phyloP scores from a whole-genome alignment of 1,139 yeast genomes.

The Suhomyces maxii region DNA sequence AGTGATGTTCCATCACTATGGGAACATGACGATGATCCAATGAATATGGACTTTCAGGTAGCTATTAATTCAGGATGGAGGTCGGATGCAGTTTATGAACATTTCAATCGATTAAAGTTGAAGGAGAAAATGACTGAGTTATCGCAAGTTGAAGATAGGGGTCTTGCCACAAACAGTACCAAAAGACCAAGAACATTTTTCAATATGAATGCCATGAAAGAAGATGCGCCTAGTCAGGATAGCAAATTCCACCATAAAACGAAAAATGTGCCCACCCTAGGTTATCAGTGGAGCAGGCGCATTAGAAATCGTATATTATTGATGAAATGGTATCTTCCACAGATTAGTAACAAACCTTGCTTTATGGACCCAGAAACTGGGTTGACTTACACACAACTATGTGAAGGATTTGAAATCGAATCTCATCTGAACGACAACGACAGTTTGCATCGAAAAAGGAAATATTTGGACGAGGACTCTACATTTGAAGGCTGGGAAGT shows the following conservation, averaged over 20 bases:
- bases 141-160: no score
- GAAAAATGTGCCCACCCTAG: slow-evolving; percentile 39
- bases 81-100: slow-evolving; percentile 27
- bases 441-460: slow-evolving; percentile 1
- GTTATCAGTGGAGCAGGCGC: slow-evolving; percentile 42
- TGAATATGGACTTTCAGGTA: slow-evolving; percentile 64
- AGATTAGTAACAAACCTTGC: slow-evolving; percentile 1
- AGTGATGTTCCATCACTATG: slow-evolving; percentile 41
- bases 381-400: slow-evolving; percentile 15
- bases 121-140: not conserved
- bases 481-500: slow-evolving; percentile 29
- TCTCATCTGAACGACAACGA: not conserved
- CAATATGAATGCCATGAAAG: no score
- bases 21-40: slow-evolving; percentile 32
- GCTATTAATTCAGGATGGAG: slow-evolving; percentile 83
- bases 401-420: slow-evolving; percentile 15
- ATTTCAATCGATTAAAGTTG: slow-evolving; percentile 1
- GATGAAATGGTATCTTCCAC: slow-evolving; percentile 36
- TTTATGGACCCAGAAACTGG: slow-evolving; percentile 16
- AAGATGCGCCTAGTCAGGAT: no score
- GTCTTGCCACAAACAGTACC: not conserved
- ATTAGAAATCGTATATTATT: slow-evolving; percentile 33
- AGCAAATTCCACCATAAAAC: not conserved
- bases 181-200: not conserved
- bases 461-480: not conserved